Percentiles rank a stretch among this genome's conserved stretches.
phyloP scores from a whole-genome alignment of 768 basidiomycete species.

The Amanita rubescens region DNA sequence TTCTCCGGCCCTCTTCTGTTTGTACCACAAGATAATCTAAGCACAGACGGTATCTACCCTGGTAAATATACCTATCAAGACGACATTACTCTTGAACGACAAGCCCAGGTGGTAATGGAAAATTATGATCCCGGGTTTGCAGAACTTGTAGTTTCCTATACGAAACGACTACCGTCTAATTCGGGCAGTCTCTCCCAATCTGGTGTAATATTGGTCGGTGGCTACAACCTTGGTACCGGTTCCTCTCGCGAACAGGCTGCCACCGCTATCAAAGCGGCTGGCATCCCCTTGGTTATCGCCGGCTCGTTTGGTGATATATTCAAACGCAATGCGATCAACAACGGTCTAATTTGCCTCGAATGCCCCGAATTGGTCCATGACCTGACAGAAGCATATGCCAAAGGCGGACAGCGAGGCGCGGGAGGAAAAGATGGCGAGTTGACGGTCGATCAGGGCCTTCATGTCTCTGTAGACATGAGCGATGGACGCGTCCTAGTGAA shows the following conservation, averaged over 20 bases:
- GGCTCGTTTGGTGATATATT: slow-evolving; percentile 99
- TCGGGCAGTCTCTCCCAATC: slow-evolving; percentile 27
- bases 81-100: slow-evolving; percentile 90
- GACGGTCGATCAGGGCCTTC: slow-evolving; percentile 70
- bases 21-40: slow-evolving; percentile 93
- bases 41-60: slow-evolving; percentile 97
- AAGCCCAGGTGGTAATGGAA: slow-evolving; percentile 98
- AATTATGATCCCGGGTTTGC: slow-evolving; percentile 95
- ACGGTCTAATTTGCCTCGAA: slow-evolving; percentile 93
- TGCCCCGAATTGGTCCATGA: slow-evolving; percentile 84
- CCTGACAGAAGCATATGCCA: slow-evolving; percentile 67
- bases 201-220: slow-evolving; percentile 80
- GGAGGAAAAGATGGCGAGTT: slow-evolving; percentile 79
- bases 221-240: slow-evolving; percentile 98
- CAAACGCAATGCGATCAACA: slow-evolving; percentile 99
- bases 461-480: slow-evolving; percentile 57
- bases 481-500: slow-evolving; percentile 61
- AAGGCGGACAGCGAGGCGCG: slow-evolving; percentile 64
- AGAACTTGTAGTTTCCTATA: slow-evolving; percentile 49
- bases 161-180: slow-evolving; percentile 18
- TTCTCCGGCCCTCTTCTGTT: slow-evolving; percentile 89
- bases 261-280: slow-evolving; percentile 91
- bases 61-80: slow-evolving; percentile 99
- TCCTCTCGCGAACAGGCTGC: slow-evolving; percentile 98
- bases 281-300: slow-evolving; percentile 89